Evolutionary conservation across 2,329 filamentous ascomycete genomes (phyloP), one percentile per base, ranked within the genome.

Genomic region (Aspergillus phoenicis): DNA sequence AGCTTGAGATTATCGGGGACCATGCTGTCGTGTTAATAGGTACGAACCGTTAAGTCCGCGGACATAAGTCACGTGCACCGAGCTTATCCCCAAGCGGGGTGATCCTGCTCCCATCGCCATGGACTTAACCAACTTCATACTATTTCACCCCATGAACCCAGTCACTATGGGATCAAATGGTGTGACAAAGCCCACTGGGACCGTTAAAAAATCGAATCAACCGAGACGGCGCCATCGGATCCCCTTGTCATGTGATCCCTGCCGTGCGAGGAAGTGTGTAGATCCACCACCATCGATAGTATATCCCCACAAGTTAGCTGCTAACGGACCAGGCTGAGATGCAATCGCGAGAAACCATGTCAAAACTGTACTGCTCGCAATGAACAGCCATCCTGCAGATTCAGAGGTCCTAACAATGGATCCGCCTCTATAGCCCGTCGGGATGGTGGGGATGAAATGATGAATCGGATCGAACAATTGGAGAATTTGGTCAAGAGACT

Each of bases 261-360:
- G 61, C 20, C 61, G 61, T 2, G 28, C 41, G 8, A 49, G 61
- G 47, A 62, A 62, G 61, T 62, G 13, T 13, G 51, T 28, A 4
- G 22, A 30, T 30, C 15, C 22, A 15, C 17, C 4, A n/a, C 20
- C 20, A 20, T 20, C 2, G 20, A 20, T 2, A 20, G 2, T 20
- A 20, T 20, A 20, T 20, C 20, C 20, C 20, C 20, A 20, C 20
- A 15, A 6, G 45, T 20, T 10, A n/a, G 5, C 1, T 13, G 17
- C 61, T 62, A 43, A 62, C 58, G 1, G 2, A n/a, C 15, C 28
- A 62, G 61, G 30, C 15, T 62, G 26, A 62, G 56, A 55, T 62
- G 61, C 15, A 60, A 62, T 15, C 58, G 61, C 10, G 58, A 58
- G 15, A 36, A 43, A 3, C 61, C 61, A 5, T 62, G 61, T 17